Evolutionary conservation across 148 eudicot species (phyloP), one percentile per base, ranked within the genome.

Genomic region (Cornus florida): DNA sequence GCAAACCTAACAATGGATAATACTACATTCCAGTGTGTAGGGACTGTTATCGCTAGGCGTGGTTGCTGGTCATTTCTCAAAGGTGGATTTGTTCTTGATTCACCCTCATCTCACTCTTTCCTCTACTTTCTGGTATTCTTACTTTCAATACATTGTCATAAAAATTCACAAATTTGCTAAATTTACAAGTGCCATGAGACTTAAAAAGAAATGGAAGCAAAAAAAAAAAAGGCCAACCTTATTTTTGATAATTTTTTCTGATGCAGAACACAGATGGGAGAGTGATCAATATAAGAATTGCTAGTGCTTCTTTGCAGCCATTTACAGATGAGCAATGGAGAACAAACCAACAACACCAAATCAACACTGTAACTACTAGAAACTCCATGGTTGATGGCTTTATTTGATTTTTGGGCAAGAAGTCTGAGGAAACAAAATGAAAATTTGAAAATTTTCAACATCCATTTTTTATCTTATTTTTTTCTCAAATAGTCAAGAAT

Each of bases 41-140:
- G 94, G 39, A 89, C 87, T 59, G 93, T 91, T 33, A 71, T 82
- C 3, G 94, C 97, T 10, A 84, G 79, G 80, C 74, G 71, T 46
- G 91, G 93, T 1, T 93, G 95, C 70, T 93, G 97, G 95, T 91
- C 97, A 10, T 93, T 93, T 80, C 89, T 93, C 59, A 93, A 91
- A 79, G 97, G 97, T 35, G 97, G 97, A 71, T 93, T 93, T 78
- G 84, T 89, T 7, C 35, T 90, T 17, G 76, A 82, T 64, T 90
- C 88, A 1, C 82, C 87, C 48, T 85, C 92, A 24, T 65, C 79
- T 46, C 73, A 67, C 3, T 84, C 94, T 19, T 60, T 79, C 20
- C 83, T 93, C 4, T 80, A 79, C 66, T 81, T 93, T 76, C 87
- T 84, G 92, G 97, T 91, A 86, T 57, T 22, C 31, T 76, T 11